These are phyloP conservation scores for Fistulifera pelliculosa DNA, from an alignment of 108 stramenopile species.

Conservation along the genomic window DNA sequence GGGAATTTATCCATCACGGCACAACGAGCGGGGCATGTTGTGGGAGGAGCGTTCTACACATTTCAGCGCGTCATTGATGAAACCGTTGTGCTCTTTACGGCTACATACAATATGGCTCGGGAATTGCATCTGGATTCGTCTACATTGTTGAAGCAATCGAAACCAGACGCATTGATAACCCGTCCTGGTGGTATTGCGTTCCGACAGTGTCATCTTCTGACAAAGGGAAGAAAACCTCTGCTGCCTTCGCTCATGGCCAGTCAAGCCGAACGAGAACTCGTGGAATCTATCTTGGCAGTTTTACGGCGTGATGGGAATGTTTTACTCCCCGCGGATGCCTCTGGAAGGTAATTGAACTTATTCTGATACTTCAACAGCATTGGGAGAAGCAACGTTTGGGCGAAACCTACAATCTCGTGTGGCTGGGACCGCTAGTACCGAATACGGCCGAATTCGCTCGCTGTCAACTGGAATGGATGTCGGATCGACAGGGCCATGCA, in stretches of 20 bases:
- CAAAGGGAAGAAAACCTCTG: background rate
- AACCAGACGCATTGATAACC: conserved; percentile 71
- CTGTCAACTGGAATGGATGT: conserved; percentile 86
- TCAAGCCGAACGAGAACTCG: conserved; percentile 22
- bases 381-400: conserved; percentile 75
- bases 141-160: conserved; percentile 60
- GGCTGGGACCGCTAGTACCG: conserved; percentile 78
- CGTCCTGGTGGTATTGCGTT: conserved; percentile 64
- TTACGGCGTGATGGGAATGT: conserved; percentile 88
- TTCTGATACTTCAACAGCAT: conserved; percentile 67
- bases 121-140: conserved; percentile 76
- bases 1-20: conserved; percentile 32
- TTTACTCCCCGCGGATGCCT: conserved; percentile 83
- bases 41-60: conserved; percentile 78
- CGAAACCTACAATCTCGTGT: conserved; percentile 71
- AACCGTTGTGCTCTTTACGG: conserved; percentile 62
- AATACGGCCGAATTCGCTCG: conserved; percentile 87
- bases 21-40: conserved; percentile 78
- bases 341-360: conserved; percentile 83
- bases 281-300: conserved; percentile 64
- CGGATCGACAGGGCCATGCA: conserved; percentile 27
- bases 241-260: conserved; percentile 5
- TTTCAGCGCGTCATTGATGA: conserved; percentile 65
- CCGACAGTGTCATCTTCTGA: background rate
- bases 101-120: conserved; percentile 71